A percentile compares a stretch with the other conserved stretches of the same genome.
phyloP scores from a whole-genome alignment of 2,329 filamentous ascomycete genomes.

The Penicillium sp. region DNA sequence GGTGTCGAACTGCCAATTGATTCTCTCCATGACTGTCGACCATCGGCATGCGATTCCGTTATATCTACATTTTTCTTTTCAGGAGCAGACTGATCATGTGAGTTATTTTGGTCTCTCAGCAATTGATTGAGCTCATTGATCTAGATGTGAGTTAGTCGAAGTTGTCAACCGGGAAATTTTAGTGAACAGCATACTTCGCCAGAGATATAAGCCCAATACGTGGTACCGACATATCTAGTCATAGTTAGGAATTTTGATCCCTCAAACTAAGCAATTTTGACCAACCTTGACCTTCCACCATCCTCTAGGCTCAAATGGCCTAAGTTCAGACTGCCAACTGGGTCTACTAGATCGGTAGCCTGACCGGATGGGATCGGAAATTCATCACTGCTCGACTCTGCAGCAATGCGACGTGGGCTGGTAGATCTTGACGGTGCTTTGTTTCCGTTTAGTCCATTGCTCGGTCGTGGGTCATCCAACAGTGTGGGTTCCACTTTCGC shows the following conservation, averaged over 20 bases:
- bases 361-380: slow-evolving; percentile 44
- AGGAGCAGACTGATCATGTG: slow-evolving; percentile 26
- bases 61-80: slow-evolving; percentile 25
- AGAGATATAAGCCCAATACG: slow-evolving; percentile 48
- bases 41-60: slow-evolving; percentile 17
- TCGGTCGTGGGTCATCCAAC: slow-evolving; percentile 19
- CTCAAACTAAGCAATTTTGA: not conserved
- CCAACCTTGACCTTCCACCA: slow-evolving; percentile 37
- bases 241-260: slow-evolving; percentile 3
- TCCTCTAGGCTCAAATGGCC: slow-evolving; percentile 46
- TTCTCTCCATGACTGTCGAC: slow-evolving; percentile 21
- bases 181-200: slow-evolving; percentile 35
- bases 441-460: slow-evolving; percentile 15
- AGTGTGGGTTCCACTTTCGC: slow-evolving; percentile 15
- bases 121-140: slow-evolving; percentile 47
- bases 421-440: slow-evolving; percentile 22
- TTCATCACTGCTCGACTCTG: slow-evolving; percentile 39
- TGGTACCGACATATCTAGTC: slow-evolving; percentile 46
- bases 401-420: slow-evolving; percentile 34
- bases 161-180: not conserved
- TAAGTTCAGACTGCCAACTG: slow-evolving; percentile 41
- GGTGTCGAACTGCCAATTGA: slow-evolving; percentile 16
- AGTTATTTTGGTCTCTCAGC: slow-evolving; percentile 42
- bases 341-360: slow-evolving; percentile 44
- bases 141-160: slow-evolving; percentile 20